These are phyloP conservation scores for Epithele typhae DNA, from an alignment of 768 basidiomycete genomes.

Conservation along the genomic window DNA sequence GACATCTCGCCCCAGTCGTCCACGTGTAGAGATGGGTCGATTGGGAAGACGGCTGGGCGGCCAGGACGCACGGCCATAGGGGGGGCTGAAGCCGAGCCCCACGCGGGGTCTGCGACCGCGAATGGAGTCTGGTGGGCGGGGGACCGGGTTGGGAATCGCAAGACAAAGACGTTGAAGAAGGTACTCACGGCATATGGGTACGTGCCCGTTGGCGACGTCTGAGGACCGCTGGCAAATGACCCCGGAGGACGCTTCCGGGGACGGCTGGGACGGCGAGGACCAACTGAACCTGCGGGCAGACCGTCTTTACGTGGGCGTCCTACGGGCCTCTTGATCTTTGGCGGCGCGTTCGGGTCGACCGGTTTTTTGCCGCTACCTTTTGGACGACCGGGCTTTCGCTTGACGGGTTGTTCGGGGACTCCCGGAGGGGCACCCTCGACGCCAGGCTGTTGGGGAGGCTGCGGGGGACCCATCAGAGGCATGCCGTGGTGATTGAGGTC, in stretches of 20 bases:
- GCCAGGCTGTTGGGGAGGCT: slow-evolving; percentile 2
- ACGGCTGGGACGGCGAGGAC: slow-evolving; percentile 36
- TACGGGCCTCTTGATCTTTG: slow-evolving; percentile 72
- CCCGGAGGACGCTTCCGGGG: slow-evolving; percentile 36
- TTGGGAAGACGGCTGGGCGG: slow-evolving; percentile 25
- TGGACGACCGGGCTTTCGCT: slow-evolving; percentile 72
- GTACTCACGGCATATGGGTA: slow-evolving; percentile 15
- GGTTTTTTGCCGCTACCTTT: slow-evolving; percentile 78
- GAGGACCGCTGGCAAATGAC: slow-evolving; percentile 23
- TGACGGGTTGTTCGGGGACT: slow-evolving; percentile 36
- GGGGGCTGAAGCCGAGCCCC: slow-evolving; percentile 20
- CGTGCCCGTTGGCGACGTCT: slow-evolving; percentile 3
- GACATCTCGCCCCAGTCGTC: slow-evolving; percentile 66
- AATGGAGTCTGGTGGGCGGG: no score
- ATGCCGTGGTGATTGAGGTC: slow-evolving; percentile 7
- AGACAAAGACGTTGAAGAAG: background rate
- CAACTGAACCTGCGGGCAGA: slow-evolving; percentile 69
- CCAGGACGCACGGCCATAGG: slow-evolving; percentile 20
- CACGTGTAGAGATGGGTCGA: slow-evolving; percentile 49
- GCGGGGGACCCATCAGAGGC: slow-evolving; percentile 10
- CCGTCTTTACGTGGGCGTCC: slow-evolving; percentile 82
- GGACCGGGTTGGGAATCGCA: no score
- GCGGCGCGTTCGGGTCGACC: slow-evolving; percentile 31
- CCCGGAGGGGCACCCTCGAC: slow-evolving; percentile 9
- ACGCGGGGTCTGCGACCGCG: slow-evolving; percentile 7